Percentiles rank a stretch among this genome's conserved stretches.
phyloP scores from a whole-genome alignment of 768 basidiomycete species.

The Inosperma sp. region DNA sequence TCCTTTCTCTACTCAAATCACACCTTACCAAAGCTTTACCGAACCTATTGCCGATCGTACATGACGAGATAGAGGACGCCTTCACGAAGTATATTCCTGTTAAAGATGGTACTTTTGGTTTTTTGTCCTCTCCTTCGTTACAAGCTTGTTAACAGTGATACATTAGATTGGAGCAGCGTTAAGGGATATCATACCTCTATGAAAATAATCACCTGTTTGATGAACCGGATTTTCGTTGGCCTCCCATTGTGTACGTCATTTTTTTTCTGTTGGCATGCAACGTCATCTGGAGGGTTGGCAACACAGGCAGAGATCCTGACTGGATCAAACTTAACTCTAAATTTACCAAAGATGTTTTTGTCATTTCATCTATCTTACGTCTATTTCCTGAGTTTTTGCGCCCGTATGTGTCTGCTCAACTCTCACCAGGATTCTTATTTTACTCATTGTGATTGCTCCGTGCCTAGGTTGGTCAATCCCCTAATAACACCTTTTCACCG shows the following conservation, averaged over 20 bases:
- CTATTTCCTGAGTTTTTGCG: no score
- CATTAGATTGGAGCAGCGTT: no score
- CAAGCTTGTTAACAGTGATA: no score
- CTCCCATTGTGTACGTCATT: background rate
- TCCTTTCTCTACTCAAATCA: slow-evolving; percentile 29
- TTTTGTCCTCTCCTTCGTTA: no score
- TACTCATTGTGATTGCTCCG: no score
- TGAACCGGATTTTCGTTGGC: background rate
- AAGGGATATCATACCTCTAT: no score
- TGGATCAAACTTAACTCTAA: background rate
- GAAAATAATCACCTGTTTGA: no score
- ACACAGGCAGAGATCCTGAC: background rate
- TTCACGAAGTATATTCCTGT: background rate
- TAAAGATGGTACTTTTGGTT: slow-evolving; percentile 1
- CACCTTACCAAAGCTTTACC: slow-evolving; percentile 31
- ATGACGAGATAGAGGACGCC: slow-evolving; percentile 23
- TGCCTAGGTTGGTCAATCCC: background rate
- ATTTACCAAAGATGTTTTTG: background rate
- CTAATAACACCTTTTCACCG: background rate
- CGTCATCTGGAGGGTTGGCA: background rate
- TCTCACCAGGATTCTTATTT: no score
- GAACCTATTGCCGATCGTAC: slow-evolving; percentile 20
- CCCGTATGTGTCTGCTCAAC: no score
- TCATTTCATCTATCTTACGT: no score
- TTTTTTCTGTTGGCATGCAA: background rate